Conservation (phyloP, 495 filamentous ascomycete genomes). For the Melanomma pulvis-pyrius region DNA sequence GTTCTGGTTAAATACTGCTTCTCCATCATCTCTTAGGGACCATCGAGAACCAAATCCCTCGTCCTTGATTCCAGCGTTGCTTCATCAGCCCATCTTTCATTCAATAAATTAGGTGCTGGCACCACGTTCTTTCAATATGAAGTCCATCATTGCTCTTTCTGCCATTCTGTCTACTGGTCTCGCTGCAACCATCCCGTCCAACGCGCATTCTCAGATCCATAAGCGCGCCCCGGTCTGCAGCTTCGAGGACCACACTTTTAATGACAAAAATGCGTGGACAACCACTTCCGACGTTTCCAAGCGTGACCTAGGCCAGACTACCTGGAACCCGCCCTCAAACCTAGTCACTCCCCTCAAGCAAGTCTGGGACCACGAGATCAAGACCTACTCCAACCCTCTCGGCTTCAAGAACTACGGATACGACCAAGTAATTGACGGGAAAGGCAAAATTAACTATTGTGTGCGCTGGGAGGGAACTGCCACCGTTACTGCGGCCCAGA, state of each 20-base stretch:
- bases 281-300: neutral
- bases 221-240: neutral
- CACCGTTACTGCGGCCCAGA: slow-evolving; percentile 2
- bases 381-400: slow-evolving; percentile 1
- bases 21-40: neutral
- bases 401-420: slow-evolving; percentile 16
- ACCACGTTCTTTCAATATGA: slow-evolving; percentile 4
- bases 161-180: neutral
- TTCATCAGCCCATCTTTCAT: neutral
- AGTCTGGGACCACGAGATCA: slow-evolving; percentile 16
- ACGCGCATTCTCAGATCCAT: neutral
- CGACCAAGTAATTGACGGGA: slow-evolving; percentile 7
- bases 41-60: neutral
- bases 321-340: slow-evolving; percentile 10
- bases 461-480: slow-evolving; percentile 8
- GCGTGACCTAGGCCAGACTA: neutral
- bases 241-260: slow-evolving; percentile 1
- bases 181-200: neutral
- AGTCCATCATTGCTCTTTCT: neutral
- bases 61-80: neutral
- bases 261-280: neutral
- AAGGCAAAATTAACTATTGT: slow-evolving; percentile 15
- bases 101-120: neutral
- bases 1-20: neutral
- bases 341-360: slow-evolving; percentile 11